These are phyloP conservation scores for Metarhizium humberi DNA, from an alignment of 2,329 filamentous ascomycete genomes.

Conservation along the genomic window DNA sequence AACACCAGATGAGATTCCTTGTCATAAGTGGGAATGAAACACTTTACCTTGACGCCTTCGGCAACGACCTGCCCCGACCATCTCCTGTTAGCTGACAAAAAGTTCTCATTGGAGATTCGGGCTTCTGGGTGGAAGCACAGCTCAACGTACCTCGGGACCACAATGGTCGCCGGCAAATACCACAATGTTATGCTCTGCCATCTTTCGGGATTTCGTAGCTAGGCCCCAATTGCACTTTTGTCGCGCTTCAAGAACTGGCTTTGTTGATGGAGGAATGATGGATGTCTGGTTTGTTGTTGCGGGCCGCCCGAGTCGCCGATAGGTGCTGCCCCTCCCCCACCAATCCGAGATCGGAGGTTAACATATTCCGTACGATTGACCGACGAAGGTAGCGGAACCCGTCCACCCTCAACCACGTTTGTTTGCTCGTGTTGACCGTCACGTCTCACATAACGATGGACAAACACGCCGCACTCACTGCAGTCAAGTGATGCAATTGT, in stretches of 20 bases:
- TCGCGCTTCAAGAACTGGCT: neutral
- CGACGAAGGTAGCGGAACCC: no score
- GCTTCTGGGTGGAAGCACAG: neutral
- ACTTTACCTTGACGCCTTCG: constrained; percentile 71
- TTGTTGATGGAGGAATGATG: neutral
- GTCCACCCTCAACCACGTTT: no score
- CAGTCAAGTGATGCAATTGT: no score
- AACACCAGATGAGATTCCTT: neutral
- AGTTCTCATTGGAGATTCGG: neutral
- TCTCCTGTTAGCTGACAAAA: constrained; percentile 10
- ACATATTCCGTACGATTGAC: no score
- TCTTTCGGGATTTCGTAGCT: constrained; percentile 20
- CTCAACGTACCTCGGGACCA: constrained; percentile 65
- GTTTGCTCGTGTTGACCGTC: no score
- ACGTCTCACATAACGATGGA: no score
- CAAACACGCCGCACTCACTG: neutral
- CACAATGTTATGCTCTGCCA: constrained; percentile 68
- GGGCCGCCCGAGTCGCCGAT: neutral
- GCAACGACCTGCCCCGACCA: constrained; percentile 51
- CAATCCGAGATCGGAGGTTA: constrained; percentile 6
- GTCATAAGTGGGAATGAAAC: neutral
- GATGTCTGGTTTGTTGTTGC: neutral
- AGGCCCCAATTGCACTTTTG: neutral
- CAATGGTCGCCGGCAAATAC: constrained; percentile 79
- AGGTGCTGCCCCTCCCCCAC: constrained; percentile 4